Percentiles rank a stretch among this genome's conserved stretches.
These are phyloP conservation scores for Halophytophthora batemanensis DNA, from an alignment of 352 stramenopile species.

Conservation along the genomic window DNA sequence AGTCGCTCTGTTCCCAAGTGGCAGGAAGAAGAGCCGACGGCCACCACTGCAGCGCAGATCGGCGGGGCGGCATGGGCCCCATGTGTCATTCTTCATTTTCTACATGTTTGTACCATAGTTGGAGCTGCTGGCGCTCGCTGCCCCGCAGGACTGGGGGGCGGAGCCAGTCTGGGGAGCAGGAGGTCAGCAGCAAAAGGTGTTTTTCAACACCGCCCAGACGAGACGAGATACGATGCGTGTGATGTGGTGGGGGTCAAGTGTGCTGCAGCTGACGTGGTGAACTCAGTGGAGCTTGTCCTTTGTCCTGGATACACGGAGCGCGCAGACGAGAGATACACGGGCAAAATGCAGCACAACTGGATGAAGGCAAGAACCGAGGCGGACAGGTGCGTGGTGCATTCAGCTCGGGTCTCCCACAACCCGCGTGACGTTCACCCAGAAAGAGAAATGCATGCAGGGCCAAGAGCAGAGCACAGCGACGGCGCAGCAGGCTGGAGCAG, in stretches of 20 bases:
- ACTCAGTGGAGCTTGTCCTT: too few species aligned
- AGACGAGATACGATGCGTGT: constrained; percentile 16
- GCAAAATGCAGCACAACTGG: too few species aligned
- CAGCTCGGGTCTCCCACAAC: too few species aligned
- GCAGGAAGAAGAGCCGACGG: constrained; percentile 21
- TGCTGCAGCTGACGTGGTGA: too few species aligned
- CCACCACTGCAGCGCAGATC: constrained; percentile 7
- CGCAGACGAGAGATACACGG: too few species aligned
- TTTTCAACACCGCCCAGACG: constrained; percentile 83
- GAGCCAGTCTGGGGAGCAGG: constrained; percentile 13
- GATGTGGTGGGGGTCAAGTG: not conserved
- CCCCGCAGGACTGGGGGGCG: constrained; percentile 5
- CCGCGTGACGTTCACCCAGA: too few species aligned
- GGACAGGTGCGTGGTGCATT: too few species aligned
- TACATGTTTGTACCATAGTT: constrained; percentile 71
- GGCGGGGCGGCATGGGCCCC: constrained; percentile 25
- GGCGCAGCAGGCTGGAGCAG: too few species aligned
- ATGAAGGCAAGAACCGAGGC: too few species aligned
- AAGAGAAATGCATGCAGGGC: too few species aligned
- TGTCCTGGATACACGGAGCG: too few species aligned
- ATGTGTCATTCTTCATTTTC: constrained; percentile 31
- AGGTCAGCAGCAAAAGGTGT: constrained; percentile 62
- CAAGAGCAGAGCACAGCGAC: too few species aligned
- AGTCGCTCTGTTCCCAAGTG: constrained; percentile 21
- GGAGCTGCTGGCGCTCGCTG: constrained; percentile 15